Conservation (phyloP, 768 basidiomycete genomes). For the Termitomyces titanicus region DNA sequence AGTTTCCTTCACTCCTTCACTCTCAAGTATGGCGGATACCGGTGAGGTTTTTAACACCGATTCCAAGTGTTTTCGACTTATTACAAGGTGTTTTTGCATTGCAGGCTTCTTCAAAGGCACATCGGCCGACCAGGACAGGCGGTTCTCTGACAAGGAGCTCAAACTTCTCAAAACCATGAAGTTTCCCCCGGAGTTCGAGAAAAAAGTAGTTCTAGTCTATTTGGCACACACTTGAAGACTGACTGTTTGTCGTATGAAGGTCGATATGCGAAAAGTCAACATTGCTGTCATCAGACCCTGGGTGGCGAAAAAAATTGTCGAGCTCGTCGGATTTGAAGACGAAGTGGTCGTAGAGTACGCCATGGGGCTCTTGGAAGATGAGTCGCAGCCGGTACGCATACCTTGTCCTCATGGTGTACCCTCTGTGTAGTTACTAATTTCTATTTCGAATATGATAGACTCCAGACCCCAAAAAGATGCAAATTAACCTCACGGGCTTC, state of each 20-base stretch:
- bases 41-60: constrained; percentile 48
- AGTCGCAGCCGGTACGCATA: constrained; percentile 67
- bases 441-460: constrained; percentile 41
- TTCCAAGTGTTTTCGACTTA: constrained; percentile 27
- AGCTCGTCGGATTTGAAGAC: constrained; percentile 92
- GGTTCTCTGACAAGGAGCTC: constrained; percentile 93
- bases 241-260: constrained; percentile 36
- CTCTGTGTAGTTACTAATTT: neutral
- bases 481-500: constrained; percentile 92
- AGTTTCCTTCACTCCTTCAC: neutral
- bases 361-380: constrained; percentile 89
- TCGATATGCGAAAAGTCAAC: constrained; percentile 96
- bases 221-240: neutral
- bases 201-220: constrained; percentile 53
- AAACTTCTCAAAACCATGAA: constrained; percentile 87
- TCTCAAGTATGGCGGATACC: constrained; percentile 53
- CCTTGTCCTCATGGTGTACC: neutral
- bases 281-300: constrained; percentile 88
- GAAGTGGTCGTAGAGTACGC: constrained; percentile 97
- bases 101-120: constrained; percentile 88
- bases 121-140: constrained; percentile 85
- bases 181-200: constrained; percentile 86
- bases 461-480: constrained; percentile 93
- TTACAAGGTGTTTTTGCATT: constrained; percentile 20
- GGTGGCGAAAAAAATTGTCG: constrained; percentile 91